Evolutionary conservation across 164 flowering plant species (phyloP), one percentile per base, ranked within the genome.

Genomic region (Amborella trichopoda): DNA sequence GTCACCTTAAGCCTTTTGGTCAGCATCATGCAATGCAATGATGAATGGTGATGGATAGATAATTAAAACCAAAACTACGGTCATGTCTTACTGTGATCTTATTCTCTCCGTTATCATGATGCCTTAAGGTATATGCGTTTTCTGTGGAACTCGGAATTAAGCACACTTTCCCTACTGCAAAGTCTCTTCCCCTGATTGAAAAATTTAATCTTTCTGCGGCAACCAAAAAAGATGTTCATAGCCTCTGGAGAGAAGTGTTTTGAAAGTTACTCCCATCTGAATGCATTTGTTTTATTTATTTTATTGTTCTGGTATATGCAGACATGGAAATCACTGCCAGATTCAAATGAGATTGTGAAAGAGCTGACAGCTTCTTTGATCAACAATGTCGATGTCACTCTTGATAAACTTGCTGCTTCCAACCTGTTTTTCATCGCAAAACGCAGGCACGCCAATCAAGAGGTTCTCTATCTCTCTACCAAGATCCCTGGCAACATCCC

Each of bases 251-350:
- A 14, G 40, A 8, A 37, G 14, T 37, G 14, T 20, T 14, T 30
- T 37, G 40, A 37, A 13, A 14, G 14, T 30, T 14, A 8, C 14
- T 9, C 34, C 34, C 14, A 0, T 30, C 14, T 30, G 34, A 30
- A 8, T 30, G 34, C 34, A 30, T 30, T 14, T 37, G 5, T 5
- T 14, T 37, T 5, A 14, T n/a, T 38, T 38, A 38, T 2, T 38
- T 6, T 38, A 11, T 38, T 50, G 16, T 28, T 27, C 18, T 28
- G 5, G 6, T 19, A 39, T 26, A 42, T 50, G 55, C 79, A 86
- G 99, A 84, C 90, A 48, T 88, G 99, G 99, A 87, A 86, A 68
- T 75, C 94, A 20, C 79, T 91, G 6, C 99, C 96, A 2, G 96
- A 91, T 62, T 65, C 96, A 39, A 84, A 84, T 44, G 99, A 91